phyloP scores from a whole-genome alignment of 768 basidiomycete genomes.

The Rhodotorula graminis region DNA sequence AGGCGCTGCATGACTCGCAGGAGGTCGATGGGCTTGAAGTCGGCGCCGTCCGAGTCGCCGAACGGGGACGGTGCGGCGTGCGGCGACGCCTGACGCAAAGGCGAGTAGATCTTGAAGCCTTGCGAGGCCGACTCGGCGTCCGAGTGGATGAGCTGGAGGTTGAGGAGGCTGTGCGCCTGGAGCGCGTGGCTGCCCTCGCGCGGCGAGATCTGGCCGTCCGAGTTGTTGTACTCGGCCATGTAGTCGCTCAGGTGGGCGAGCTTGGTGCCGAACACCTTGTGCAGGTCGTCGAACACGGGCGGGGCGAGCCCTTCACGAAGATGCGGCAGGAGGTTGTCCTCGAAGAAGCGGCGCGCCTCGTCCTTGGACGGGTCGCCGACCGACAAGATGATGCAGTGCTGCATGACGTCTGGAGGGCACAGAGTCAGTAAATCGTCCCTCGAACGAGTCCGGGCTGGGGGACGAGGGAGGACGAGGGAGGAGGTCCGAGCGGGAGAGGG shows the following conservation, averaged over 20 bases:
- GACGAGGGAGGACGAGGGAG: no score
- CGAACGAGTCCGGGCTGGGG: no score
- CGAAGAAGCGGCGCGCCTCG: constrained; percentile 65
- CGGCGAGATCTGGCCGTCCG: constrained; percentile 65
- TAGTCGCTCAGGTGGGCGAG: constrained; percentile 78
- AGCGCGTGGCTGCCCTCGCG: constrained; percentile 76
- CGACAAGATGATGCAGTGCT: constrained; percentile 59
- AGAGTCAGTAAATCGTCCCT: no score
- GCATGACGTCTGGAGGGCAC: constrained; percentile 20
- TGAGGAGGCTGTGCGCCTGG: constrained; percentile 75
- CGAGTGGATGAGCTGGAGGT: constrained; percentile 80
- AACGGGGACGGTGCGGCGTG: constrained; percentile 11
- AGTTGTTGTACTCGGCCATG: constrained; percentile 52
- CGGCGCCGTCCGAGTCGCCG: constrained; percentile 54
- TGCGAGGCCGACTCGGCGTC: constrained; percentile 41
- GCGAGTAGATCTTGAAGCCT: constrained; percentile 51
- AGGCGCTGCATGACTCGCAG: constrained; percentile 76
- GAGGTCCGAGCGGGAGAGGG: no score
- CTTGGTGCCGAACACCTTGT: constrained; percentile 77
- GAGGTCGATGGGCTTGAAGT: constrained; percentile 73
- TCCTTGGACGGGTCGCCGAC: constrained; percentile 72
- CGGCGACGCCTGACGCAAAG: constrained; percentile 40
- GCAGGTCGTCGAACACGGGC: constrained; percentile 67
- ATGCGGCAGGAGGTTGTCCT: constrained; percentile 60
- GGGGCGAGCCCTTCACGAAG: constrained; percentile 61